These are phyloP conservation scores for Ceratocystis lukuohia DNA, from an alignment of 2,329 filamentous ascomycete species.

Conservation along the genomic window DNA sequence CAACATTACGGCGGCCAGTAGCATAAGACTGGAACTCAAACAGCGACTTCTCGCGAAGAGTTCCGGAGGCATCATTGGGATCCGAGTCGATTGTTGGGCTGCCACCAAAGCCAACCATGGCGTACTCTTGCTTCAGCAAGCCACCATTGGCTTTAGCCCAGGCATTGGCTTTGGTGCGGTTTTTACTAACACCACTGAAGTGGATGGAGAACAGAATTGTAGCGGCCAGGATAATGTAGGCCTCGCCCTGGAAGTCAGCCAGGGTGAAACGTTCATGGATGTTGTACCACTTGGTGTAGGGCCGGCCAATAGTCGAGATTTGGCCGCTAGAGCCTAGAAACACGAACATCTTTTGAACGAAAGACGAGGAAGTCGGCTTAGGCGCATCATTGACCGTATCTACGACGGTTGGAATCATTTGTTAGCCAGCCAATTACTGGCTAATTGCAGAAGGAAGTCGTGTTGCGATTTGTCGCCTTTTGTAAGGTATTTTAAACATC, in stretches of 20 bases:
- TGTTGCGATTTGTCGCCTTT: neutral
- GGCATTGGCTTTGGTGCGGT: slow-evolving; percentile 63
- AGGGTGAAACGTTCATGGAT: slow-evolving; percentile 80
- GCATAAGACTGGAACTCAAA: slow-evolving; percentile 81
- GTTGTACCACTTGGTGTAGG: slow-evolving; percentile 93
- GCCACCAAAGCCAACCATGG: slow-evolving; percentile 66
- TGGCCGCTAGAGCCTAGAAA: slow-evolving; percentile 16
- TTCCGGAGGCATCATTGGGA: slow-evolving; percentile 28
- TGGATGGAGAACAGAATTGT: slow-evolving; percentile 64
- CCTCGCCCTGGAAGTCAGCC: slow-evolving; percentile 78
- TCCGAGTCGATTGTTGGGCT: slow-evolving; percentile 34
- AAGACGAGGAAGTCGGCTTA: slow-evolving; percentile 12
- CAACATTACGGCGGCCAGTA: slow-evolving; percentile 82
- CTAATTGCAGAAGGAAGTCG: neutral
- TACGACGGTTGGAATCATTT: neutral
- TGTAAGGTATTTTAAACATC: neutral
- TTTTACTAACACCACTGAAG: slow-evolving; percentile 64
- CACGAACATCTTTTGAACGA: slow-evolving; percentile 10
- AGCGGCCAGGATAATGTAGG: slow-evolving; percentile 64
- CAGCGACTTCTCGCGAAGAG: slow-evolving; percentile 75
- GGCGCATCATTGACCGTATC: neutral
- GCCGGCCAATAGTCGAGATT: slow-evolving; percentile 39
- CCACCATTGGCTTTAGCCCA: slow-evolving; percentile 69
- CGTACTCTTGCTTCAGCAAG: slow-evolving; percentile 66
- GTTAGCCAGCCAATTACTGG: neutral